Percentiles rank a stretch among this genome's conserved stretches.
These are phyloP conservation scores for Nitzschia inconspicua DNA, from an alignment of 108 stramenopile genomes.

Conservation along the genomic window DNA sequence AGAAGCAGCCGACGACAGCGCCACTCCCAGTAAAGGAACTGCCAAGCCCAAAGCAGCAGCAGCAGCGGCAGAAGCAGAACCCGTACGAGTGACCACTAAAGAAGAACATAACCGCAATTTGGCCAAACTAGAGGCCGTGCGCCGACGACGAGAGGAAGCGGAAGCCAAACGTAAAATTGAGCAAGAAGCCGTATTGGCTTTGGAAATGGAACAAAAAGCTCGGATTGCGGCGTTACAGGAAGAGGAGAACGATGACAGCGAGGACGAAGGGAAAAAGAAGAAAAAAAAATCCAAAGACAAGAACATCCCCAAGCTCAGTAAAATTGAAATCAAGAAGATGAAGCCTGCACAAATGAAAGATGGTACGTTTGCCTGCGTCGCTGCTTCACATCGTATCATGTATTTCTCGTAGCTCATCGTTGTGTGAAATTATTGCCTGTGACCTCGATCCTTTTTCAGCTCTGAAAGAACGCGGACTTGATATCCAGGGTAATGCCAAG, in stretches of 20 bases:
- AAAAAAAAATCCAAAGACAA: slow-evolving; percentile 45
- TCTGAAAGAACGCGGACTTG: slow-evolving; percentile 75
- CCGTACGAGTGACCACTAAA: slow-evolving; percentile 48
- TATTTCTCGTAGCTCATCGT: not conserved
- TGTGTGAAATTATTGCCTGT: not conserved
- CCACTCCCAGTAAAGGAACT: slow-evolving; percentile 49
- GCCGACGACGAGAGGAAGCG: slow-evolving; percentile 68
- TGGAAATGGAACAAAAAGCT: slow-evolving; percentile 53
- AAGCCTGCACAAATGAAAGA: slow-evolving; percentile 88
- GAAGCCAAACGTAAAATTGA: slow-evolving; percentile 46
- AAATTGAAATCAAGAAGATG: slow-evolving; percentile 88
- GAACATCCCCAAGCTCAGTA: slow-evolving; percentile 74
- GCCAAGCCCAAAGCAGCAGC: slow-evolving; percentile 37
- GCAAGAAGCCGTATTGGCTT: slow-evolving; percentile 46
- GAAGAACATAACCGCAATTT: slow-evolving; percentile 86
- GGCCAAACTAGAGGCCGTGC: slow-evolving; percentile 80
- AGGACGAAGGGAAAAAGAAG: slow-evolving; percentile 52
- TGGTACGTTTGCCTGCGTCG: not conserved
- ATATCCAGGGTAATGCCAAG: slow-evolving; percentile 87
- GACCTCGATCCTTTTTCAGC: slow-evolving; percentile 14
- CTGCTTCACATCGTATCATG: not conserved
- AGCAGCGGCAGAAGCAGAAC: not conserved
- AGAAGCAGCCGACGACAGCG: slow-evolving; percentile 39
- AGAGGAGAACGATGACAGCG: slow-evolving; percentile 25
- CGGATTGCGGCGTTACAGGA: slow-evolving; percentile 22